Evolutionary conservation across 2,329 filamentous ascomycete genomes (phyloP), one percentile per base, ranked within the genome.

Genomic region (Fusarium keratoplasticum): DNA sequence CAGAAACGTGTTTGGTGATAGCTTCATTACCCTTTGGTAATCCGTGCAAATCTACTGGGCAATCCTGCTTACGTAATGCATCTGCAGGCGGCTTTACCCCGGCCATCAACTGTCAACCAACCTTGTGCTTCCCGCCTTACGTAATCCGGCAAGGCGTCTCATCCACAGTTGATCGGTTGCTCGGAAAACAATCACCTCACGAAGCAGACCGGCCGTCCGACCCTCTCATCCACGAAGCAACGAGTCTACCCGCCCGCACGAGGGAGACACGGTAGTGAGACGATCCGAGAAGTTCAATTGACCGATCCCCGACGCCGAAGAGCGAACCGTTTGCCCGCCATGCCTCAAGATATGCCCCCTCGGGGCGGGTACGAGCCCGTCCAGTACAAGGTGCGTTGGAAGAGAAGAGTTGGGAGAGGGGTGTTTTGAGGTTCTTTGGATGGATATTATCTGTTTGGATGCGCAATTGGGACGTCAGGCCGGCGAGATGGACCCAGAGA

Each of bases 331-430:
- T 71, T 65, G 81, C 80, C 83, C 88, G 92, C 76, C 82, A 98
- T 98, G 96, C 92, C 94, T 88, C 95, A 98, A 90, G 96, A 99
- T 89, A 94, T 99, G 91, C 96, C 96, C 87, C 96, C 96, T 79
- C 84, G 86, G 82, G 96, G 96, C 88, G 96, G 96, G 89, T 99
- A 99, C 86, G 93, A 92, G 84, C 93, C 96, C 84, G 93, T 99
- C 77, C 96, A 99, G 87, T 99, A 98, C 89, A 97, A 97, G 91
- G 94, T 95, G 84, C 81, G 88, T 86, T 70, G 50, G 25, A 22
- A 64, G 35, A 13, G 33, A 20, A n/a, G n/a, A 2, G 2, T 13
- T 27, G n/a, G 14, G 31, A 55, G 38, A 27, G 9, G 5, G 2
- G 18, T 35, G 40, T 25, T 58, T 55, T 13, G 40, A n/a, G 35